Evolutionary conservation across 139 green algal species (phyloP), one percentile per base, ranked within the genome.

Genomic region (Desmodesmus armatus): DNA sequence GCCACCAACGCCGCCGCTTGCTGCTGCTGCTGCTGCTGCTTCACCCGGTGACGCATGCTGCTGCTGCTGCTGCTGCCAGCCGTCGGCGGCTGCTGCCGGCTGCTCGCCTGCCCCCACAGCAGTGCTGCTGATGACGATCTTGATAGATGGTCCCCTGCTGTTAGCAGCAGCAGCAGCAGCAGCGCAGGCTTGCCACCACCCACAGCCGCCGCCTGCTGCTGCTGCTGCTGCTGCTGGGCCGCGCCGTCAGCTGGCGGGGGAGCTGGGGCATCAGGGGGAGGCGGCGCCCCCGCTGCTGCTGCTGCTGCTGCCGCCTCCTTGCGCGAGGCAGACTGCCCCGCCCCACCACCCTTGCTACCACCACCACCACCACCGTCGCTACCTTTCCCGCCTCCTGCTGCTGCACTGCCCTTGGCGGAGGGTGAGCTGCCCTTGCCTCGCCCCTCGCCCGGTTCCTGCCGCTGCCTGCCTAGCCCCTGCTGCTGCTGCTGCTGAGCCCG

Each of bases 111-210:
- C 47, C 7, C 47, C 23, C 40, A 71, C 53, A 41, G 27, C 53
- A 3, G 78, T 77, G 44, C 78, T 84, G 17, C 66, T 84, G 3
- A 84, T 49, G 2, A 84, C 63, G 17, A 84, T 84, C 60, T 44
- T 75, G 19, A 84, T 84, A 15, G n/a, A n/a, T n/a, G 39, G 58
- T 31, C 33, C 33, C 41, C 71, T 78, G 71, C 40, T 78, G 37
- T 5, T 39, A 37, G 39, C 69, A 53, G 69, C 69, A 37, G 69
- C 19, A 21, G 33, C 69, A 77, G 69, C 39, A 53, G 39, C 69
- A 37, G 29, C 69, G 40, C 39, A 62, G 71, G 25, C 21, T n/a
- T 58, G 27, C 25, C 60, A 21, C 2, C 15, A 1, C 40, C 71
- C 2, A 23, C 77, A 44, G 55, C 77, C 62, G 58, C 58, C 35